Evolutionary conservation across 495 filamentous ascomycete species (phyloP), one percentile per base, ranked within the genome.

Genomic region (Hyaloscypha variabilis): DNA sequence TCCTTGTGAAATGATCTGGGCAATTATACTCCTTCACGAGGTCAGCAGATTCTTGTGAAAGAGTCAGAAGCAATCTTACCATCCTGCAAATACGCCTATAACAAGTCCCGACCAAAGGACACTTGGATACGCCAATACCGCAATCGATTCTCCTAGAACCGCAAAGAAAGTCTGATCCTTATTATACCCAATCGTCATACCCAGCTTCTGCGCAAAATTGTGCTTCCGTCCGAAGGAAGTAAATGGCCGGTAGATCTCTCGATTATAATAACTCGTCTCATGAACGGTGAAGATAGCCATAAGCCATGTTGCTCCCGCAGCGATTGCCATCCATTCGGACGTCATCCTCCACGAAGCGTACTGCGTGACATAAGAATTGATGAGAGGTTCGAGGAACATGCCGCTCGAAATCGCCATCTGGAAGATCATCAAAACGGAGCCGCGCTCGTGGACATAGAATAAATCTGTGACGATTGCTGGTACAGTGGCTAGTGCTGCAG

Each of bases 391-490:
- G 26, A 81, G 72, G 64, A 78, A 78, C 42, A 78, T 29, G 26
- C 78, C 76, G 21, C 28, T 6, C 28, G 51, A 39, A 8, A 64
- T 46, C 8, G 62, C 51, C 10, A 46, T 26, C 23, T 56, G 53
- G 51, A 64, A 64, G 71, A 78, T 77, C 66, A 72, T 75, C 54
- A 73, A 63, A 14, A 24, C 25, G 1, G 29, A 8, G 21, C 78
- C 79, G 14, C 77, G 67, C 65, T 81, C 75, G 54, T 80, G 77
- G 26, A 77, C 67, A 52, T 78, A 80, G 63, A 76, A 81, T 51
- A 81, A 55, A 57, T 81, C 79, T 51, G 75, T 74, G 30, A 79
- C 77, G 13, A 75, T 76, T 34, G 76, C 77, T 23, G 72, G 74
- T 2, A 77, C 79, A 14, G 77, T 57, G 6, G 73, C 78, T 57